Base-by-base conservation (phyloP, 257 asterid genomes). In the Avicennia marina region DNA sequence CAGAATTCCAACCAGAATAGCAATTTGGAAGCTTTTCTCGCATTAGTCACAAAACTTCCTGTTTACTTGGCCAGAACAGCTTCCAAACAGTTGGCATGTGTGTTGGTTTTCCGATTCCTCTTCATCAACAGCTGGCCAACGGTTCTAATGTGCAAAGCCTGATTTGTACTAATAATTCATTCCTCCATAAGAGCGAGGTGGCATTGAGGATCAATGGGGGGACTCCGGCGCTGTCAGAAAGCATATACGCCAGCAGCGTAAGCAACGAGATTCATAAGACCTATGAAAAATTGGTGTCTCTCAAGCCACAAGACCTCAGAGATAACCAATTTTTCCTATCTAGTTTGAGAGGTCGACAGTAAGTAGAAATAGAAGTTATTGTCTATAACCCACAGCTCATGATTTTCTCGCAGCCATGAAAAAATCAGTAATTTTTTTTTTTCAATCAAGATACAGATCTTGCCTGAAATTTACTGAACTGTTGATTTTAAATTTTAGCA, bases 121-220 rank as follows among this genome's bases (percentile, higher is more conserved):
- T 56, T 7, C 59, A 53, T 50, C 73, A 61, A 13, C 65, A 53
- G 51, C 29, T n/a, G 33, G 66, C 55, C 12, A 49, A 22, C 44
- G 45, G 64, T 19, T 71, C 70, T 49, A 66, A 58, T 29, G 19
- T 61, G 40, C 39, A 78, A n/a, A 55, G 57, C 33, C 58, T 45
- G 47, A 56, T 43, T 44, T 46, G 55, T 19, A 52, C 58, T n/a
- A 71, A 66, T 16, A 55, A 18, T 18, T 34, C 58, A 45, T 47
- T 29, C 48, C 49, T 47, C 7, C 65, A 46, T 41, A 53, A 16
- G 40, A 56, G 21, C 22, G 41, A 49, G 43, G 38, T 31, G 17
- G 32, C 59, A 41, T 10, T 22, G 53, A 62, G 59, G 65, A 67
- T 51, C 70, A 56, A 64, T 20, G 41, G 60, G 10, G 51, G 58